Evolutionary conservation across 2,329 filamentous ascomycete species (phyloP).

Genomic region (Alternaria hordeiaustralica): DNA sequence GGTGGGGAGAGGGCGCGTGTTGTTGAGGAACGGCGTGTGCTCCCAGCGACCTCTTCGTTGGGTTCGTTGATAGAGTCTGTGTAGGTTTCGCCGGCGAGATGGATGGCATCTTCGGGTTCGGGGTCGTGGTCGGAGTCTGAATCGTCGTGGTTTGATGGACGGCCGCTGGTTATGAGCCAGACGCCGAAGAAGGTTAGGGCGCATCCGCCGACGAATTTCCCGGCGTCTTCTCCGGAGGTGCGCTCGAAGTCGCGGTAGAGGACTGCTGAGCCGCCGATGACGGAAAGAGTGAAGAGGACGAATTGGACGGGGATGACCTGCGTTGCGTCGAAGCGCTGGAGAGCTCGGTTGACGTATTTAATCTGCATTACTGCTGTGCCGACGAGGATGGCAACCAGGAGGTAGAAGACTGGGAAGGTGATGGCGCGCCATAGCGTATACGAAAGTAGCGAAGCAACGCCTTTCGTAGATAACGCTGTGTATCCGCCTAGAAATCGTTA

Average conservation of each 20-base stretch:
- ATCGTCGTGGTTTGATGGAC: slow-evolving; percentile 53
- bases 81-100: slow-evolving; percentile 50
- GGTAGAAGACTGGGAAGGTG: slow-evolving; percentile 89
- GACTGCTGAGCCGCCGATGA: slow-evolving; percentile 91
- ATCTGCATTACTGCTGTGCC: slow-evolving; percentile 94
- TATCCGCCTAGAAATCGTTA: slow-evolving; percentile 71
- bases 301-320: slow-evolving; percentile 98
- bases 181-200: slow-evolving; percentile 92
- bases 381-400: slow-evolving; percentile 78
- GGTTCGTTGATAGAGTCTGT: slow-evolving; percentile 33
- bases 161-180: slow-evolving; percentile 93
- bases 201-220: slow-evolving; percentile 90
- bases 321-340: slow-evolving; percentile 95
- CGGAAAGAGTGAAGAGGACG: slow-evolving; percentile 92
- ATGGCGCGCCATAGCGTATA: slow-evolving; percentile 88
- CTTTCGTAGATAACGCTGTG: slow-evolving; percentile 95
- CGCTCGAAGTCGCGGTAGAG: slow-evolving; percentile 95
- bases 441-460: slow-evolving; percentile 92
- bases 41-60: slow-evolving; percentile 8
- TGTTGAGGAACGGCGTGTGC: slow-evolving; percentile 33
- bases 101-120: slow-evolving; percentile 52
- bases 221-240: slow-evolving; percentile 73
- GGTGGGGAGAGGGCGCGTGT: slow-evolving; percentile 32
- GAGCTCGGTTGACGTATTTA: slow-evolving; percentile 87
- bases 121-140: slow-evolving; percentile 58